phyloP scores from a whole-genome alignment of 192 early-diverging fungal species.

The Radiomyces spectabilis region DNA sequence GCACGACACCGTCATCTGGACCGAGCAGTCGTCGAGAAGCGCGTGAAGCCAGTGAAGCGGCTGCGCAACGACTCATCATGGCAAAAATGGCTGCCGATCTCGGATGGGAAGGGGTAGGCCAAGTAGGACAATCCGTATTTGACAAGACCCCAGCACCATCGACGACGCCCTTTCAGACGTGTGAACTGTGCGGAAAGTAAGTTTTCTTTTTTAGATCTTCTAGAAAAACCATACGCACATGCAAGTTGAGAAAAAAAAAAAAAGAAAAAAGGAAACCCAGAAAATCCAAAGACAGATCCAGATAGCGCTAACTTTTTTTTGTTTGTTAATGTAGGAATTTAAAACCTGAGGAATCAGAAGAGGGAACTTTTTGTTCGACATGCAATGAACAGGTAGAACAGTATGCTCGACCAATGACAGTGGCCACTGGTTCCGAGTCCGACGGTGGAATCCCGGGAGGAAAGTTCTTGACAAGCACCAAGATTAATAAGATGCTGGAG shows the following conservation, averaged over 20 bases:
- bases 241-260: neutral
- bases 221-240: neutral
- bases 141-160: neutral
- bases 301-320: conserved; percentile 1
- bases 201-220: neutral
- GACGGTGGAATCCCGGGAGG: too few relatives aligned
- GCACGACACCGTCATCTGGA: neutral
- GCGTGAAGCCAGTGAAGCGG: neutral
- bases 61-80: conserved; percentile 6
- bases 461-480: conserved; percentile 15
- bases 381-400: conserved; percentile 5
- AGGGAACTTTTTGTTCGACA: conserved; percentile 5
- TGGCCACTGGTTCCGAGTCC: too few relatives aligned
- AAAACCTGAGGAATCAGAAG: neutral
- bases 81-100: conserved; percentile 11
- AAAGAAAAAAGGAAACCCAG: too few relatives aligned
- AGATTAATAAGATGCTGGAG: conserved; percentile 39
- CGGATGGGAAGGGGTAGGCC: conserved; percentile 11
- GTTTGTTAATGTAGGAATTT: neutral
- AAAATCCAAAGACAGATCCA: too few relatives aligned
- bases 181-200: conserved; percentile 23
- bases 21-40: too few relatives aligned
- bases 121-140: conserved; percentile 9
- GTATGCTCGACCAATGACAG: neutral
- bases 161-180: neutral